phyloP scores from a whole-genome alignment of 2,329 filamentous ascomycete genomes.

The Penicillium sp. region DNA sequence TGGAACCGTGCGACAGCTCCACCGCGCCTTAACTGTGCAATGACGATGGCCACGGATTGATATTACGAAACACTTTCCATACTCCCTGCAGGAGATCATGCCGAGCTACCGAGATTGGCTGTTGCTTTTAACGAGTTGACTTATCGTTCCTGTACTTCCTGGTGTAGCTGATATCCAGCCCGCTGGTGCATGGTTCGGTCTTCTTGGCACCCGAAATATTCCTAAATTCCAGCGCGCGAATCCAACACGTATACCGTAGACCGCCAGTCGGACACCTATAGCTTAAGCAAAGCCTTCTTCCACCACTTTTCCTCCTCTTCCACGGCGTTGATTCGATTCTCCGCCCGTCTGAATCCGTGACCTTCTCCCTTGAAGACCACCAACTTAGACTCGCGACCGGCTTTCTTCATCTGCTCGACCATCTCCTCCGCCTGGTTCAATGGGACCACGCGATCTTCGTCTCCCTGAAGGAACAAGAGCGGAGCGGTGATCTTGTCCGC shows the following conservation, averaged over 20 bases:
- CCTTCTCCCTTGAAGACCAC: conserved; percentile 52
- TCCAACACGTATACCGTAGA: background rate
- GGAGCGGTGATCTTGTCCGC: conserved; percentile 50
- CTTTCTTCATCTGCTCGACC: conserved; percentile 43
- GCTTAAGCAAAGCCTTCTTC: conserved; percentile 22
- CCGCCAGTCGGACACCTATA: background rate
- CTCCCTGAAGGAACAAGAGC: conserved; percentile 57
- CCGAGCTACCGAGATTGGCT: too few relatives aligned
- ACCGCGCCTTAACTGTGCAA: background rate
- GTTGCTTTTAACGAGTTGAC: background rate
- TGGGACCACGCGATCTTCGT: conserved; percentile 59
- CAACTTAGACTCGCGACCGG: conserved; percentile 47
- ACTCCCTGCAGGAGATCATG: background rate
- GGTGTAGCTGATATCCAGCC: too few relatives aligned
- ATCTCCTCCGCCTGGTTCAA: conserved; percentile 57
- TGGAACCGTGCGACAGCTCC: conserved; percentile 11
- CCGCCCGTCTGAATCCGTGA: conserved; percentile 49
- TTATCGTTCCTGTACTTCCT: background rate
- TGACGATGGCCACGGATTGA: background rate
- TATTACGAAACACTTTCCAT: background rate
- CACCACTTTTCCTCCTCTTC: conserved; percentile 53
- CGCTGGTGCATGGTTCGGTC: background rate
- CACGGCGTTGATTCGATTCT: conserved; percentile 44
- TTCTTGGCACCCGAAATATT: background rate
- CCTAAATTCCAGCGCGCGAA: background rate